These are phyloP conservation scores for Myriosclerotinia curreyana DNA, from an alignment of 2,329 filamentous ascomycete species.

Conservation along the genomic window DNA sequence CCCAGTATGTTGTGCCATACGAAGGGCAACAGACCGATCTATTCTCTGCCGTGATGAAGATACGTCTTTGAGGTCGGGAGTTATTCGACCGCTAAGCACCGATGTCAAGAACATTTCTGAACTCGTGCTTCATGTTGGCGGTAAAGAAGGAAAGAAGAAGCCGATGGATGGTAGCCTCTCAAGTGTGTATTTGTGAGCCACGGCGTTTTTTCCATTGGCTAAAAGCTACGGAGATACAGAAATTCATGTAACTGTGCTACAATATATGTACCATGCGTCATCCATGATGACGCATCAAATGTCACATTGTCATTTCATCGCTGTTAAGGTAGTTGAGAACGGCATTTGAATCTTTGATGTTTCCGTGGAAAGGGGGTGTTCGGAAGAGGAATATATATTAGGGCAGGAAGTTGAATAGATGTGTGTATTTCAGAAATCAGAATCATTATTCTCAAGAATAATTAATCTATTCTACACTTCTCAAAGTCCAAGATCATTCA, in stretches of 20 bases:
- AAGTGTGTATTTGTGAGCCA: constrained; percentile 2
- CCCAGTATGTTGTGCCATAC: neutral
- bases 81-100: neutral
- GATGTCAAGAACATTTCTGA: neutral
- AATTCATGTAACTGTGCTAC: neutral
- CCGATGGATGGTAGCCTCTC: constrained; percentile 10
- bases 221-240: neutral
- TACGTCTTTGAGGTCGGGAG: neutral
- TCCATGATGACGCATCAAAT: neutral
- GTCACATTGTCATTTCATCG: neutral
- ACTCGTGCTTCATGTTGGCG: neutral
- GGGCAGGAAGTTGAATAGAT: neutral
- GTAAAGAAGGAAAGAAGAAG: neutral
- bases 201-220: neutral
- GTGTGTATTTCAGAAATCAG: neutral
- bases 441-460: neutral
- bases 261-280: neutral
- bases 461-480: neutral
- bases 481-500: neutral
- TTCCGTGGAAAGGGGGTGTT: neutral
- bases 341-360: constrained; percentile 10
- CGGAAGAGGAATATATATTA: neutral
- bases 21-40: neutral
- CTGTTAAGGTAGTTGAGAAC: neutral
- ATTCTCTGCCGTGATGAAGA: neutral